These are phyloP conservation scores for Chrysosporium keratinophilum DNA, from an alignment of 2,329 filamentous ascomycete species.

Conservation along the genomic window DNA sequence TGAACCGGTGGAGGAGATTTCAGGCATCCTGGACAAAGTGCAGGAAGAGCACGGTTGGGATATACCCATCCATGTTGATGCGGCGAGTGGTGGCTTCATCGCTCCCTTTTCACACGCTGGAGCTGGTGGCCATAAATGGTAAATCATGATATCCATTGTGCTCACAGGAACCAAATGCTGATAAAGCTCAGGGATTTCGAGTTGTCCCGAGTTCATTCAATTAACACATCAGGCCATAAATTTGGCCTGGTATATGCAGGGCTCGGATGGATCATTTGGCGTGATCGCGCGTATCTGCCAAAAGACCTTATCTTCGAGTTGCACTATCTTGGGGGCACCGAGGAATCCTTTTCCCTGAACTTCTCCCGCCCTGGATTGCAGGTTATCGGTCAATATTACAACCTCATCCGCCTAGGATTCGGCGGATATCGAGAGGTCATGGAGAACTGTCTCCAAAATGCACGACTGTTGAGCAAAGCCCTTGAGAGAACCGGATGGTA, in stretches of 20 bases:
- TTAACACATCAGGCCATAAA: slow-evolving; percentile 48
- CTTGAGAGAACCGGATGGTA: slow-evolving; percentile 60
- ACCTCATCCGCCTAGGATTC: slow-evolving; percentile 60
- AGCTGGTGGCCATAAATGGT: slow-evolving; percentile 47
- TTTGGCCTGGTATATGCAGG: slow-evolving; percentile 51
- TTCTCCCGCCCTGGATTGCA: slow-evolving; percentile 62
- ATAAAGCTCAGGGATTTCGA: slow-evolving; percentile 31
- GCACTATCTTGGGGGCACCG: slow-evolving; percentile 60
- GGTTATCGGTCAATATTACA: slow-evolving; percentile 62
- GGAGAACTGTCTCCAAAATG: slow-evolving; percentile 56
- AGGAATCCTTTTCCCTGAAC: slow-evolving; percentile 61
- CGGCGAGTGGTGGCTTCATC: slow-evolving; percentile 35
- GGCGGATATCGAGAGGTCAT: slow-evolving; percentile 53
- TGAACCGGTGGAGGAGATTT: slow-evolving; percentile 59
- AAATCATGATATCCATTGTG: slow-evolving; percentile 15
- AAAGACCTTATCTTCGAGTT: slow-evolving; percentile 61
- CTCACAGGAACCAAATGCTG: not conserved
- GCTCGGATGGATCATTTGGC: slow-evolving; percentile 61
- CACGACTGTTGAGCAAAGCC: slow-evolving; percentile 51
- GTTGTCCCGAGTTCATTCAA: slow-evolving; percentile 37
- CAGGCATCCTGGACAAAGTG: slow-evolving; percentile 53
- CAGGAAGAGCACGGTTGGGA: slow-evolving; percentile 52
- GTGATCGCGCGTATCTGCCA: slow-evolving; percentile 54
- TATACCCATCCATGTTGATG: slow-evolving; percentile 51
- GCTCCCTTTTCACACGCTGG: slow-evolving; percentile 34